Percentiles rank a stretch among this genome's conserved stretches.
These are phyloP conservation scores for Paralagenidium karlingii DNA, from an alignment of 352 stramenopile species.

Conservation along the genomic window DNA sequence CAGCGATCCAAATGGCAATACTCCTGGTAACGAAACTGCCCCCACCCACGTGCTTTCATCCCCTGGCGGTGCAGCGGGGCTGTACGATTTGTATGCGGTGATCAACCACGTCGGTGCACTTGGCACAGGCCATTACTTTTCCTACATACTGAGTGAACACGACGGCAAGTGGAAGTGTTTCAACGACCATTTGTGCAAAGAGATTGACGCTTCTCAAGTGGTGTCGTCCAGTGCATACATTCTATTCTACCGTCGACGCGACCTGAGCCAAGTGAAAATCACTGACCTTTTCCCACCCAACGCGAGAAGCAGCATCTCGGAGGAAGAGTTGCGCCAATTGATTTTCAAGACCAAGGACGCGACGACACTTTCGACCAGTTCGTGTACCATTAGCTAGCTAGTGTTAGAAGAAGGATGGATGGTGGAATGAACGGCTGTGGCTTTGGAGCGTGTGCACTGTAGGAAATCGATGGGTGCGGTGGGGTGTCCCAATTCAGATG, in stretches of 20 bases:
- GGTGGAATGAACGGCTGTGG: no score
- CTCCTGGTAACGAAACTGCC: slow-evolving; percentile 24
- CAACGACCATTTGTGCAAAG: slow-evolving; percentile 91
- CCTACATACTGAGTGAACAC: slow-evolving; percentile 66
- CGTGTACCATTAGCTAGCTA: no score
- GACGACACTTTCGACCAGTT: no score
- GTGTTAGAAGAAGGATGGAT: no score
- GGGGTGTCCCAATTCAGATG: no score
- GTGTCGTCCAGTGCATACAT: slow-evolving; percentile 83
- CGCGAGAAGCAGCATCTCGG: slow-evolving; percentile 10
- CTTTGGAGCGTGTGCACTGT: no score
- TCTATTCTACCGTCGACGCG: slow-evolving; percentile 80
- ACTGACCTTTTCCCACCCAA: slow-evolving; percentile 68
- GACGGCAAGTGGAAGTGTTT: slow-evolving; percentile 97
- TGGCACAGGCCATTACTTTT: slow-evolving; percentile 93
- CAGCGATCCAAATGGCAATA: background rate
- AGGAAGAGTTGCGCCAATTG: no score
- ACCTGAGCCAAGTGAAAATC: slow-evolving; percentile 48
- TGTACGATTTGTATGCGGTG: slow-evolving; percentile 96
- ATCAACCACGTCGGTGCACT: slow-evolving; percentile 96
- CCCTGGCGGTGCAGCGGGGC: slow-evolving; percentile 21
- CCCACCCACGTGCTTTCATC: slow-evolving; percentile 26
- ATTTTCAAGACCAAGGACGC: no score
- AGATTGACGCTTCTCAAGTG: slow-evolving; percentile 80
- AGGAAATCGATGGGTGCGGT: no score